These are phyloP conservation scores for Volvox reticuliferus DNA, from an alignment of 139 green algal species.

Conservation along the genomic window DNA sequence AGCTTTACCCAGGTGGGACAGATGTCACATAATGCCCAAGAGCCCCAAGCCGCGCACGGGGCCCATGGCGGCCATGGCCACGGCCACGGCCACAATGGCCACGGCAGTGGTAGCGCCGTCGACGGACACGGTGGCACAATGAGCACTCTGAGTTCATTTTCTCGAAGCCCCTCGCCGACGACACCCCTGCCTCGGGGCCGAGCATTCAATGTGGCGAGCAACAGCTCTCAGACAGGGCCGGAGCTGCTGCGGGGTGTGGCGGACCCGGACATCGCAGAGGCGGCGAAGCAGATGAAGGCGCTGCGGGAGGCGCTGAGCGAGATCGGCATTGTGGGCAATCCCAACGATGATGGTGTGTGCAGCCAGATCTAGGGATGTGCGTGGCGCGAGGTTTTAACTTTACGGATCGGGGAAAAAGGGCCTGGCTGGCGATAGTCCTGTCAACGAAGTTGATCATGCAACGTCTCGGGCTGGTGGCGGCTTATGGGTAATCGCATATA, in stretches of 20 bases:
- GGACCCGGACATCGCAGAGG: constrained; percentile 31
- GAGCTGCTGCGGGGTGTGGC: constrained; percentile 22
- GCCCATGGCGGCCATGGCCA: background rate
- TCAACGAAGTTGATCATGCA: too few species aligned
- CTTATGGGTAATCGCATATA: too few species aligned
- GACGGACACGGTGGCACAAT: background rate
- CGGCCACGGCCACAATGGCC: background rate
- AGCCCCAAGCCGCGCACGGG: background rate
- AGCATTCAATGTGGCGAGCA: background rate
- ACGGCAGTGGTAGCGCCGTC: background rate
- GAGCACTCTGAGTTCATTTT: background rate
- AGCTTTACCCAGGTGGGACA: background rate
- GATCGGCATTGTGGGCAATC: constrained; percentile 45
- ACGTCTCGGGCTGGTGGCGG: too few species aligned
- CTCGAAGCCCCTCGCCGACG: background rate
- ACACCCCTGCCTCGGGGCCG: background rate
- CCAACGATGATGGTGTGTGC: constrained; percentile 44
- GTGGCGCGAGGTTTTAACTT: too few species aligned
- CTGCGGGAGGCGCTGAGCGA: constrained; percentile 38
- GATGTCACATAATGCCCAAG: background rate
- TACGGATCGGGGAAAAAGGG: too few species aligned
- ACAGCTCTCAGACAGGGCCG: background rate
- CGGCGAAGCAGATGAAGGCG: constrained; percentile 4
- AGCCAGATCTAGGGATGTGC: too few species aligned
- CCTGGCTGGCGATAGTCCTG: too few species aligned